Evolutionary conservation across 1,284 basidiomycete genomes (phyloP).

Genomic region (Cutaneotrichosporon spelunceum): DNA sequence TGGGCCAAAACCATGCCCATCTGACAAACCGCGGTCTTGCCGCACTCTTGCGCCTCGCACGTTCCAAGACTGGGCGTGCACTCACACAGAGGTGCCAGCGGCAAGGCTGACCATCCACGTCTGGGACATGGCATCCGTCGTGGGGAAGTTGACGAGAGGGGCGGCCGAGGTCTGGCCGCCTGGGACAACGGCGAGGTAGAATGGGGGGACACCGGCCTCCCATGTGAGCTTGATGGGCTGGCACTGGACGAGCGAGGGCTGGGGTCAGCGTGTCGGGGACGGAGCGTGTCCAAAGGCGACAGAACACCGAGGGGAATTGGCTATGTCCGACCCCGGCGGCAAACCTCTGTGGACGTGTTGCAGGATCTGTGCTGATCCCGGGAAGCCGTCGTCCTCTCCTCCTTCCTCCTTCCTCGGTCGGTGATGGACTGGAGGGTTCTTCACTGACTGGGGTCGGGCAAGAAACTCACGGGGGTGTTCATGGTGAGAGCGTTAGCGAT

Average conservation of each 20-base stretch:
- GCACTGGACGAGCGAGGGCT: conserved; percentile 44
- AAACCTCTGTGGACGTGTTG: no score
- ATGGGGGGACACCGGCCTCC: conserved; percentile 60
- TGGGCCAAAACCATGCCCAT: neutral
- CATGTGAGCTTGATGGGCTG: conserved; percentile 56
- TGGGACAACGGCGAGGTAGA: conserved; percentile 65
- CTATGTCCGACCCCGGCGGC: neutral
- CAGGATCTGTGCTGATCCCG: no score
- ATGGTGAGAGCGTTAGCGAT: conserved; percentile 13
- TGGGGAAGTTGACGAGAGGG: conserved; percentile 38
- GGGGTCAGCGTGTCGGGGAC: conserved; percentile 2
- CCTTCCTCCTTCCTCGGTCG: no score
- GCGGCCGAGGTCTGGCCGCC: conserved; percentile 62
- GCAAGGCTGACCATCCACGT: conserved; percentile 65
- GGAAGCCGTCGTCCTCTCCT: no score
- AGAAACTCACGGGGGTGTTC: conserved; percentile 11
- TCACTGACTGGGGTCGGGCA: no score
- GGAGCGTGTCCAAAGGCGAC: neutral
- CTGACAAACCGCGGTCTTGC: neutral
- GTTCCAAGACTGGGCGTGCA: conserved; percentile 11
- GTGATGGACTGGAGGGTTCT: no score
- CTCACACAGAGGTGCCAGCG: conserved; percentile 60
- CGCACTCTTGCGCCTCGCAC: neutral
- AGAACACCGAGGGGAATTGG: neutral
- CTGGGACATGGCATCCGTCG: conserved; percentile 53